A percentile compares a stretch with the other conserved stretches of the same genome.
phyloP scores from a whole-genome alignment of 2,329 filamentous ascomycete species.

The Diaporthe sp. region DNA sequence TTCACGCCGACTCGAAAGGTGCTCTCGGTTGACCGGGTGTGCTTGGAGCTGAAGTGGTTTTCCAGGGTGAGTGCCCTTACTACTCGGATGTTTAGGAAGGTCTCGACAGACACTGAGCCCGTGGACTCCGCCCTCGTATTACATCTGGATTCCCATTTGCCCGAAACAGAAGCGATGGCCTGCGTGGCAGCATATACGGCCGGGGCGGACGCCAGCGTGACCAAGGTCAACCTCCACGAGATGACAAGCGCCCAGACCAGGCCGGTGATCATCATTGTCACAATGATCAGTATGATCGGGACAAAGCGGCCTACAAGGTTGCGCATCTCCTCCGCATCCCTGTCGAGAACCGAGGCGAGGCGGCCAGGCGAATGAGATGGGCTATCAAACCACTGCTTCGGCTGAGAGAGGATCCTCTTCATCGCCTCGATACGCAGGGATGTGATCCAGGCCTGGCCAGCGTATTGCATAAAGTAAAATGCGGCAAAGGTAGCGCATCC shows the following conservation, averaged over 20 bases:
- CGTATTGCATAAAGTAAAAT: conserved; percentile 78
- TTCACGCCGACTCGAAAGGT: conserved; percentile 73
- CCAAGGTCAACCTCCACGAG: conserved; percentile 85
- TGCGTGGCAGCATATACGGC: conserved; percentile 76
- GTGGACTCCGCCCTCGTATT: conserved; percentile 73
- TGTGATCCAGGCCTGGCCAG: conserved; percentile 83
- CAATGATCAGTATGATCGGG: conserved; percentile 75
- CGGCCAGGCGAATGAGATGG: conserved; percentile 72
- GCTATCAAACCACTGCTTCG: conserved; percentile 82
- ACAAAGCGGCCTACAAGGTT: conserved; percentile 85
- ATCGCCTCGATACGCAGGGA: conserved; percentile 76
- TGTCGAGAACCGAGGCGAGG: conserved; percentile 80
- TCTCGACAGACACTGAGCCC: conserved; percentile 77
- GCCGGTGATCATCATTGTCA: conserved; percentile 76
- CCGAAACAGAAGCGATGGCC: conserved; percentile 73
- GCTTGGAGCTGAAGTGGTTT: conserved; percentile 75
- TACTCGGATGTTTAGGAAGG: conserved; percentile 82
- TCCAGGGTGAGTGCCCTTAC: conserved; percentile 83
- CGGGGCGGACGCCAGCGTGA: conserved; percentile 77
- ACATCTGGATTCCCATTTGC: conserved; percentile 78
- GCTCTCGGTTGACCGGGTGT: conserved; percentile 62
- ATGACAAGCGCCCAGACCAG: conserved; percentile 80
- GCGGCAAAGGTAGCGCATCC: conserved; percentile 74
- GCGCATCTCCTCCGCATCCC: conserved; percentile 88
- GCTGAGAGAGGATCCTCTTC: conserved; percentile 78